Evolutionary conservation across 78 protist species (phyloP), one percentile per base, ranked within the genome.

Genomic region (Polysphondylium violaceum): DNA sequence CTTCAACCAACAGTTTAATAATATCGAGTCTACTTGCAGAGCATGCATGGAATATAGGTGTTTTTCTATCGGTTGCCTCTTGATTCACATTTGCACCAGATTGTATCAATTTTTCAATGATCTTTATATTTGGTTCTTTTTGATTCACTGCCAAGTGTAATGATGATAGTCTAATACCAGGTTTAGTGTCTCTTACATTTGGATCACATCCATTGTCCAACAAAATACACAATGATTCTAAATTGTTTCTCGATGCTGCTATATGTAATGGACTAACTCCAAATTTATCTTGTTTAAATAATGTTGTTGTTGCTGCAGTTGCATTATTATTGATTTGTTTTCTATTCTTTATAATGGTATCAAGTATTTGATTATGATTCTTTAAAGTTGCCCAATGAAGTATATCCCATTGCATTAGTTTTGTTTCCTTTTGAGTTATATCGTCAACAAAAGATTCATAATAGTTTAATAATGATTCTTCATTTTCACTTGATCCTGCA

Each of bases 1-100:
- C 6, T 68, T 67, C 25, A 0, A 67, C 33, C 21, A 81, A 50
- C 5, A 67, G 1, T 17, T 55, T 11, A 7, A 81, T 35, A 16
- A 81, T n/a, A n/a, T 81, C 73, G 2, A 31, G 2, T 44, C 64
- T 73, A 11, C 47, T 17, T 12, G 40, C 8, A 33, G 74, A 72
- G 3, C 56, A 40, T 23, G 78, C 75, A 19, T 19, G 36, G 38
- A 81, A 81, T 21, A 81, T 12, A 50, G 77, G 77, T 67, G 89
- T 81, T 53, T 43, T 50, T 51, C 74, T 64, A 38, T 81, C 77
- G 2, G 77, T 64, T 55, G 89, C 38, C 9, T 81, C 89, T 81
- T 81, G 89, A 36, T 81, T 81, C 3, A 81, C 89, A 11, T 67
- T 81, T 68, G 89, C 89, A 55, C 89, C 89, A 53, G 27, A 4